Percentiles rank a stretch among this genome's conserved stretches.
Evolutionary conservation across 176 grass and related monocot species (phyloP).

Genomic region (Musa schizocarpa): DNA sequence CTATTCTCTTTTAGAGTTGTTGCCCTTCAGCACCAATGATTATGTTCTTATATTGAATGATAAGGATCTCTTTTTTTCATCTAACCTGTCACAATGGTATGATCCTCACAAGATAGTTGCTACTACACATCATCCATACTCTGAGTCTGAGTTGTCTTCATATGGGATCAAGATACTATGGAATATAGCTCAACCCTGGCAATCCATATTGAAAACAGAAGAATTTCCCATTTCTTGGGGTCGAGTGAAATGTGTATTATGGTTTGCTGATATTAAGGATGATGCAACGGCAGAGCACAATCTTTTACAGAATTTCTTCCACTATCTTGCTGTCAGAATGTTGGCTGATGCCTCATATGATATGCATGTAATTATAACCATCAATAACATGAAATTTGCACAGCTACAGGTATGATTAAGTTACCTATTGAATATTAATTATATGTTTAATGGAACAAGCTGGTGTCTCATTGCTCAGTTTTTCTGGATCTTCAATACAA

Average conservation of each 20-base stretch:
- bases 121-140: constrained; percentile 28
- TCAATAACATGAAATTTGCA: constrained; percentile 65
- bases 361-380: constrained; percentile 57
- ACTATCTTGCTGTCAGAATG: constrained; percentile 47
- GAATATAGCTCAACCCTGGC: constrained; percentile 37
- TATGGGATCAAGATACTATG: constrained; percentile 47
- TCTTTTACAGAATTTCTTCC: constrained; percentile 58
- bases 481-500: too few relatives aligned
- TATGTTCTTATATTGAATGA: constrained; percentile 69
- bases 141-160: constrained; percentile 25
- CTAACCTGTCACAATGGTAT: constrained; percentile 45
- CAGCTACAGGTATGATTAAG: constrained; percentile 51
- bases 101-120: constrained; percentile 64
- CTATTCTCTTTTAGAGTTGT: constrained; percentile 10
- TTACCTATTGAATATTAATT: background rate
- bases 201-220: constrained; percentile 34
- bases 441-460: background rate
- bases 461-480: too few relatives aligned
- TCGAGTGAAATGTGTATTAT: constrained; percentile 42
- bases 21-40: constrained; percentile 24
- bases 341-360: constrained; percentile 44
- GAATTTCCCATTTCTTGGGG: constrained; percentile 45
- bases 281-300: constrained; percentile 21
- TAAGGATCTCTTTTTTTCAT: constrained; percentile 42
- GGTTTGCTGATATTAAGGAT: constrained; percentile 54